Evolutionary conservation across 2,329 filamentous ascomycete genomes (phyloP).

Genomic region (Penicillium frequentans): DNA sequence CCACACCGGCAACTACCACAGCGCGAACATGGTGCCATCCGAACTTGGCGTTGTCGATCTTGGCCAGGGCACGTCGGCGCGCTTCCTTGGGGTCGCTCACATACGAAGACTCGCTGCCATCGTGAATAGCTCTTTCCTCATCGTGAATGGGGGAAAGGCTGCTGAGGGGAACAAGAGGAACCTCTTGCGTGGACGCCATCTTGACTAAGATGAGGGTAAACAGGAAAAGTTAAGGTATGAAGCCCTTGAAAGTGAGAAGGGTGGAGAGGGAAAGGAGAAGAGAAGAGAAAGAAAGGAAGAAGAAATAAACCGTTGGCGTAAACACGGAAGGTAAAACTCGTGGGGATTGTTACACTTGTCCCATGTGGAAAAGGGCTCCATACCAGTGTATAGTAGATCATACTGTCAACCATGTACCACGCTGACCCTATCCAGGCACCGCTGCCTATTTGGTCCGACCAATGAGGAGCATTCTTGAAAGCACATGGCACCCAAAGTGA

Average conservation of each 20-base stretch:
- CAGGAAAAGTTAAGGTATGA: background rate
- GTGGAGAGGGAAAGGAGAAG: background rate
- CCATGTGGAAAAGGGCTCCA: background rate
- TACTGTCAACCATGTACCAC: background rate
- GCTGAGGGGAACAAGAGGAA: background rate
- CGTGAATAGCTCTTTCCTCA: background rate
- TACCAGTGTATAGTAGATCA: background rate
- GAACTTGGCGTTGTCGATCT: conserved; percentile 78
- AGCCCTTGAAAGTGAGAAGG: background rate
- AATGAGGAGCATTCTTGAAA: background rate
- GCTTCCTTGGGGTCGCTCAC: background rate
- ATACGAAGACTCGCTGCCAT: background rate
- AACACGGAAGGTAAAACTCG: background rate
- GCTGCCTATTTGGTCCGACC: background rate
- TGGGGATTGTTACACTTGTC: conserved; percentile 3
- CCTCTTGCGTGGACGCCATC: background rate
- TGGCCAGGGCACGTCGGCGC: conserved; percentile 73
- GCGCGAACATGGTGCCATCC: conserved; percentile 83
- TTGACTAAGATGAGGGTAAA: background rate
- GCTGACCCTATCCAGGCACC: background rate
- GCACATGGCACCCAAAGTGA: background rate
- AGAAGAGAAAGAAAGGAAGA: background rate
- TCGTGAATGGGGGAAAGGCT: background rate
- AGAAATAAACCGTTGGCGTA: background rate
- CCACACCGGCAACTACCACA: conserved; percentile 75